These are phyloP conservation scores for Cardiospermum halicacabum DNA, from an alignment of 345 rosid species.

Conservation along the genomic window DNA sequence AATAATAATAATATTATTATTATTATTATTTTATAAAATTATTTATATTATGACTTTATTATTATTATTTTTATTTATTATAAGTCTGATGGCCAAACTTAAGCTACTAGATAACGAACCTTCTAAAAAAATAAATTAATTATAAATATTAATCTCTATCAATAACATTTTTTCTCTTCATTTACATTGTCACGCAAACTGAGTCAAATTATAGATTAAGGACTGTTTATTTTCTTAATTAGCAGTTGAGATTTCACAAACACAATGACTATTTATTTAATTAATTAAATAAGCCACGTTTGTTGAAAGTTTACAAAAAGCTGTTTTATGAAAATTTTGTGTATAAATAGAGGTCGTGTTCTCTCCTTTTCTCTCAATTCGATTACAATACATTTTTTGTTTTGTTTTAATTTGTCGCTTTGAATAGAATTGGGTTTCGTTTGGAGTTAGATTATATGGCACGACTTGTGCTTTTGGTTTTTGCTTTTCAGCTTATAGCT, in stretches of 20 bases:
- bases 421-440: no score
- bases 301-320: neutral
- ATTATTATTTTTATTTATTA: neutral
- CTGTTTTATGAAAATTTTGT: neutral
- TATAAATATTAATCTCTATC: neutral
- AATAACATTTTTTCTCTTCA: neutral
- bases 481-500: slow-evolving; percentile 28
- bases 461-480: slow-evolving; percentile 27
- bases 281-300: neutral
- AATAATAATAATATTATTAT: no score
- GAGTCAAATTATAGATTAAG: neutral
- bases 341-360: neutral
- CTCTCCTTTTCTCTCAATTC: neutral
- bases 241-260: slow-evolving; percentile 1
- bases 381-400: neutral
- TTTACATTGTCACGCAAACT: slow-evolving; percentile 23
- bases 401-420: neutral
- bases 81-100: slow-evolving; percentile 21
- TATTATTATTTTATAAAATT: no score
- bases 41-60: neutral
- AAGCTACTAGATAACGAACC: slow-evolving; percentile 24
- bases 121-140: slow-evolving; percentile 8
- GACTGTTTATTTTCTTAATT: neutral
- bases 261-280: neutral
- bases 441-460: slow-evolving; percentile 29